Conservation (phyloP, 2,329 filamentous ascomycete species). For the Colletotrichum kahawae region DNA sequence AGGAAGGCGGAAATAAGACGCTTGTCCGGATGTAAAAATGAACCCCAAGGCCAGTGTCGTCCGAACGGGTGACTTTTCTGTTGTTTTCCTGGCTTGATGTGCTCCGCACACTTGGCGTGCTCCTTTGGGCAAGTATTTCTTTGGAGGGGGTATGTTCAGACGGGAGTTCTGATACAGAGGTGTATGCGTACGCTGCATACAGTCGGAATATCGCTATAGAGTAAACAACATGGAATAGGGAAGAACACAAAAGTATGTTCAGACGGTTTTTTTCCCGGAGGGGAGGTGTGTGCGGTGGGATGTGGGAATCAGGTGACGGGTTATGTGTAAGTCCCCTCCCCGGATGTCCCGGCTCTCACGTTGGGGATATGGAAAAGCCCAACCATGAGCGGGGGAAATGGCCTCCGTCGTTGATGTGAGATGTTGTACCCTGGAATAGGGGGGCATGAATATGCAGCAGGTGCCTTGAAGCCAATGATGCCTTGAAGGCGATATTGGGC, state of each 20-base stretch:
- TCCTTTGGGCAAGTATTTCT: neutral
- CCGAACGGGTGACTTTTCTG: neutral
- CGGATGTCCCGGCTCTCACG: neutral
- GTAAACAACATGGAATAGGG: too few relatives aligned
- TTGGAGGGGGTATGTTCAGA: neutral
- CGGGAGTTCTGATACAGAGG: too few relatives aligned
- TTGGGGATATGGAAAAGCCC: neutral
- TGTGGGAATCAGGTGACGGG: neutral
- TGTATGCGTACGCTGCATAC: too few relatives aligned
- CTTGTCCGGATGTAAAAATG: neutral
- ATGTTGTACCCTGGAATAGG: neutral
- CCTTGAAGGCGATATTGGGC: neutral
- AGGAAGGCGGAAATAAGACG: neutral
- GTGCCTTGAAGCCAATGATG: neutral
- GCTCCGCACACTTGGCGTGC: neutral
- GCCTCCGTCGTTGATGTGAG: neutral
- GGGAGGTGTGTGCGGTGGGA: neutral
- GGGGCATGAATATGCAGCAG: neutral
- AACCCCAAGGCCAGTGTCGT: neutral
- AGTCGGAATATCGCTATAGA: too few relatives aligned
- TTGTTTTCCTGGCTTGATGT: neutral
- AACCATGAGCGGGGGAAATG: neutral
- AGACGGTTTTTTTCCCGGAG: neutral
- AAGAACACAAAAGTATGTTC: too few relatives aligned
- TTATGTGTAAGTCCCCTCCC: neutral